A percentile compares a stretch with the other conserved stretches of the same genome.
These are phyloP conservation scores for Brassica balearica DNA, from an alignment of 441 rosid species.

Conservation along the genomic window DNA sequence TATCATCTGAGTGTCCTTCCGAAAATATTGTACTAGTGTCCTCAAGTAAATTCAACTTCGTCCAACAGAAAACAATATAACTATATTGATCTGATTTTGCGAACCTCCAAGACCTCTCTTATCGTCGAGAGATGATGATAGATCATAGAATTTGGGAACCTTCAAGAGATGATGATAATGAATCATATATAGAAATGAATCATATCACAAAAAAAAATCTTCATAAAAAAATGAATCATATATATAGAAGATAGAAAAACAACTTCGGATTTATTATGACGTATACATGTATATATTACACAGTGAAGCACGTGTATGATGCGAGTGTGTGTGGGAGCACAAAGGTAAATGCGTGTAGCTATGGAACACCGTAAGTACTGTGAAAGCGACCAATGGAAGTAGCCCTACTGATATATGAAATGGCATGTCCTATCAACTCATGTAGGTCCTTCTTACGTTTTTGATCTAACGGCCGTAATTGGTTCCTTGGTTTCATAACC, in stretches of 20 bases:
- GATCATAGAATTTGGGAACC: background rate
- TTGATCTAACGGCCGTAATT: conserved; percentile 38
- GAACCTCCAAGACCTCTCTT: background rate
- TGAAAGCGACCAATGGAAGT: conserved; percentile 45
- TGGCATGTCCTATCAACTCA: conserved; percentile 46
- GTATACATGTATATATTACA: background rate
- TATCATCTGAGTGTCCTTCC: background rate
- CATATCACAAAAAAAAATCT: no score
- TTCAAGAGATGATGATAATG: background rate
- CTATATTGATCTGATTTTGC: background rate
- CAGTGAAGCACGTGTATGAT: conserved; percentile 30
- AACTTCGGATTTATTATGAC: background rate
- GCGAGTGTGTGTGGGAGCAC: conserved; percentile 36
- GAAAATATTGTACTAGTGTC: background rate
- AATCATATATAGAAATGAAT: background rate
- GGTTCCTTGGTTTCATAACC: conserved; percentile 39
- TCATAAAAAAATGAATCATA: no score
- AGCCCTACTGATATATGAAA: conserved; percentile 30
- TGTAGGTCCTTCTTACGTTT: conserved; percentile 24
- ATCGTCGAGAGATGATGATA: background rate
- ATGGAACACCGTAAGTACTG: conserved; percentile 45
- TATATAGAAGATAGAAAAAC: no score
- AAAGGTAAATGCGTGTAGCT: conserved; percentile 38
- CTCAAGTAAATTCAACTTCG: background rate
- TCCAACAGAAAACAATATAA: background rate